These are phyloP conservation scores for Phytophthora rubi DNA, from an alignment of 352 stramenopile genomes.

Conservation along the genomic window DNA sequence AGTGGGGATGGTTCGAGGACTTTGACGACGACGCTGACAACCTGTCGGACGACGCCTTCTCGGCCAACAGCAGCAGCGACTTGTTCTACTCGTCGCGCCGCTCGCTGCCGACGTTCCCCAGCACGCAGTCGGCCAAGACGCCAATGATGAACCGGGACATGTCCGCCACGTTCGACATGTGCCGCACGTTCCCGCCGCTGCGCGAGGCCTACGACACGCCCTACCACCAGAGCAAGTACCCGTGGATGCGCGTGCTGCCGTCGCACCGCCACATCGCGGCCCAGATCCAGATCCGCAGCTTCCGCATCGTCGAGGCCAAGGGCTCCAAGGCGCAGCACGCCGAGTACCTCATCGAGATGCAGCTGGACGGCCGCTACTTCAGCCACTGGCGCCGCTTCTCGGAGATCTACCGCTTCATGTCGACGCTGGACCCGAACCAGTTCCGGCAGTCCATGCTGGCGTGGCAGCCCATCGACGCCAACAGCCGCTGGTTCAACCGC, in stretches of 20 bases:
- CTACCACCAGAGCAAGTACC: constrained; percentile 67
- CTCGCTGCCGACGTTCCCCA: constrained; percentile 43
- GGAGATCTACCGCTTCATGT: constrained; percentile 70
- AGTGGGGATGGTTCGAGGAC: constrained; percentile 88
- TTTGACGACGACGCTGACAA: constrained; percentile 70
- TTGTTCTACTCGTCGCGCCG: constrained; percentile 46
- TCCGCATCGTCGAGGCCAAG: constrained; percentile 75
- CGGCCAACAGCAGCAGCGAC: constrained; percentile 8
- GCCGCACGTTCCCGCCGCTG: constrained; percentile 70
- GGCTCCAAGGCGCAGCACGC: constrained; percentile 62
- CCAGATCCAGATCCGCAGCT: constrained; percentile 85
- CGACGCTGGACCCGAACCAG: constrained; percentile 56
- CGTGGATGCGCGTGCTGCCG: constrained; percentile 68
- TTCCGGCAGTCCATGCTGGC: constrained; percentile 59
- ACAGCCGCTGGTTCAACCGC: constrained; percentile 83
- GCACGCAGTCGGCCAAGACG: constrained; percentile 28
- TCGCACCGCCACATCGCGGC: constrained; percentile 79
- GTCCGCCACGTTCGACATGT: constrained; percentile 74
- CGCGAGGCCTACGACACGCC: constrained; percentile 60
- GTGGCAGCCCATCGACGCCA: constrained; percentile 64
- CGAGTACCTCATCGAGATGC: constrained; percentile 84
- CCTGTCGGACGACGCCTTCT: constrained; percentile 26
- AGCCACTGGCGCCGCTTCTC: constrained; percentile 82
- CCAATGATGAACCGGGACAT: constrained; percentile 66
- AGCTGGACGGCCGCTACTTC: constrained; percentile 77